These are phyloP conservation scores for Hyaloscypha bicolor DNA, from an alignment of 495 filamentous ascomycete genomes.

Conservation along the genomic window DNA sequence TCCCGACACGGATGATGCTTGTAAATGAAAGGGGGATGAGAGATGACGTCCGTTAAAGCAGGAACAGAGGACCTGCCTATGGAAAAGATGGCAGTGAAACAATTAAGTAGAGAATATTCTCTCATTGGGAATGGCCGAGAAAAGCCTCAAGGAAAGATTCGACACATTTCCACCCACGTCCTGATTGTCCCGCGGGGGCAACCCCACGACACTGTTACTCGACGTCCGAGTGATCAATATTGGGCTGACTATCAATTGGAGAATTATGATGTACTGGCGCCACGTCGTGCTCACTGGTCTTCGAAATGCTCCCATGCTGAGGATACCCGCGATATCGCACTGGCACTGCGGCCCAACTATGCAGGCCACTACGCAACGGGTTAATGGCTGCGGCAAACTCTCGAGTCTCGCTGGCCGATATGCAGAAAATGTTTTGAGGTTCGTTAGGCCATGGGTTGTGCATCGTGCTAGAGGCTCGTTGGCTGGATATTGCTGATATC, in stretches of 20 bases:
- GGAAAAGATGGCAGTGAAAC: conserved; percentile 26
- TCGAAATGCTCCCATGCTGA: conserved; percentile 34
- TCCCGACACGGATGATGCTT: conserved; percentile 19
- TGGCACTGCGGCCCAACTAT: conserved; percentile 36
- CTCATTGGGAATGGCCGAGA: conserved; percentile 38
- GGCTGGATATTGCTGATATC: conserved; percentile 25
- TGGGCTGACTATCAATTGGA: conserved; percentile 44
- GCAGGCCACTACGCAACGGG: conserved; percentile 37
- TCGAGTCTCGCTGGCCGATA: conserved; percentile 23
- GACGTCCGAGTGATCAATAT: conserved; percentile 47
- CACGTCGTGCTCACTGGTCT: conserved; percentile 52
- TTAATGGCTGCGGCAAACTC: conserved; percentile 26
- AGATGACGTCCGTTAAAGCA: conserved; percentile 3
- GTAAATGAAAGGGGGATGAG: neutral
- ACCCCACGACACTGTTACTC: conserved; percentile 37
- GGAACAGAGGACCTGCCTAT: conserved; percentile 21
- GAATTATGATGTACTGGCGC: conserved; percentile 45
- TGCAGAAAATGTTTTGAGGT: conserved; percentile 20
- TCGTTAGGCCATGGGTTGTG: conserved; percentile 24
- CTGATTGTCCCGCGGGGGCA: conserved; percentile 23
- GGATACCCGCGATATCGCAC: conserved; percentile 36
- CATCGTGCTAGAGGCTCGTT: conserved; percentile 29
- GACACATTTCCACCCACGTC: conserved; percentile 34
- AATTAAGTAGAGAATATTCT: conserved; percentile 34
- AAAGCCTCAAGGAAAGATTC: conserved; percentile 27